phyloP scores from a whole-genome alignment of 306 rosid genomes.

The Prinsepia uniflora region DNA sequence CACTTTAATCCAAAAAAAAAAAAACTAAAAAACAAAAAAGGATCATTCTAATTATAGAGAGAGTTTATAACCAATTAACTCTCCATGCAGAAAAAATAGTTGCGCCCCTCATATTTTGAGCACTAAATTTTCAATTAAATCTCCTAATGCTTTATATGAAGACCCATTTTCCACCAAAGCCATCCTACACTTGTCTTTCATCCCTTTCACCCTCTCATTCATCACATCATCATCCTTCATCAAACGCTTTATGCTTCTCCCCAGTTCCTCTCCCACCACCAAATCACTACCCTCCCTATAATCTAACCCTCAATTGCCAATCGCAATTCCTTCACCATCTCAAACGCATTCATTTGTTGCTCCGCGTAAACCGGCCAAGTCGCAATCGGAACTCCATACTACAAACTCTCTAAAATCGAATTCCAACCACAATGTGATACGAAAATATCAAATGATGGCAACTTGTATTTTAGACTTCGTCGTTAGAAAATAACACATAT shows the following conservation, averaged over 20 bases:
- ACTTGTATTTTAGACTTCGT: too few species aligned
- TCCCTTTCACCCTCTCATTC: slow-evolving; percentile 38
- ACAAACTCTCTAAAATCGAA: slow-evolving; percentile 55
- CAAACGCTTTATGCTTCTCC: slow-evolving; percentile 24
- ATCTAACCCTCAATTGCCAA: slow-evolving; percentile 53
- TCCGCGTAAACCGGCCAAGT: slow-evolving; percentile 62
- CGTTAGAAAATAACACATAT: too few species aligned
- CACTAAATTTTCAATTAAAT: slow-evolving; percentile 23
- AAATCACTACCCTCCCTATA: slow-evolving; percentile 34
- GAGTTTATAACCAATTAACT: too few species aligned
- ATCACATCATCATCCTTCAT: slow-evolving; percentile 32
- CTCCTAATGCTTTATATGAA: slow-evolving; percentile 16
- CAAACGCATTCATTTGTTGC: slow-evolving; percentile 57
- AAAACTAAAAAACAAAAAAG: too few species aligned
- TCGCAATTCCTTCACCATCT: slow-evolving; percentile 56
- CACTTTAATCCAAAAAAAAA: too few species aligned
- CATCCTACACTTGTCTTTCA: slow-evolving; percentile 25
- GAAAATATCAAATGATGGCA: slow-evolving; percentile 22
- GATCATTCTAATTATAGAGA: too few species aligned
- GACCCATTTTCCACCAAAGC: slow-evolving; percentile 36
- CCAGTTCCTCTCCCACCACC: slow-evolving; percentile 40
- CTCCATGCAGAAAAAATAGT: too few species aligned
- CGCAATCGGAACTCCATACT: slow-evolving; percentile 56
- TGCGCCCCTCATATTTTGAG: not conserved
- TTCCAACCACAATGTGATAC: slow-evolving; percentile 72